Conservation (phyloP, 2,329 filamentous ascomycete species). For the Neofusicoccum ribis region DNA sequence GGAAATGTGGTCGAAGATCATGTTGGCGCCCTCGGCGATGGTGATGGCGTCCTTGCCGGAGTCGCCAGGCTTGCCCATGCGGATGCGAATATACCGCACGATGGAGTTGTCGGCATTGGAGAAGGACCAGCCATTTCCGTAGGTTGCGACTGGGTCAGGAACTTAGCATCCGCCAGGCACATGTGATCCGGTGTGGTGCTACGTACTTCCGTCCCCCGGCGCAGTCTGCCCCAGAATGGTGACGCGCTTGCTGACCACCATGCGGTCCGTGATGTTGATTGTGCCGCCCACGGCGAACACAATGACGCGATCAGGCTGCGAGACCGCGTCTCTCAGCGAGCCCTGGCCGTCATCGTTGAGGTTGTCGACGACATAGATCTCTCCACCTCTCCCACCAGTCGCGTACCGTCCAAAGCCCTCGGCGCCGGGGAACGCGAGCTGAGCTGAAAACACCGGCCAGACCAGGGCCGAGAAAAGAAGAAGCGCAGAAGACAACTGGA, state of each 20-base stretch:
- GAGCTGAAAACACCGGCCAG: slow-evolving; percentile 19
- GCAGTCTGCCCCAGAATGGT: slow-evolving; percentile 55
- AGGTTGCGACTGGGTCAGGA: slow-evolving; percentile 47
- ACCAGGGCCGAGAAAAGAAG: slow-evolving; percentile 15
- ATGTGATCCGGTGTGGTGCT: not conserved
- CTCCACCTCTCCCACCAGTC: slow-evolving; percentile 48
- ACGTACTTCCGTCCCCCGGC: slow-evolving; percentile 44
- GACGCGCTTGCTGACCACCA: slow-evolving; percentile 51
- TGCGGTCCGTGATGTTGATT: slow-evolving; percentile 49
- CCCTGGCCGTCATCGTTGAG: slow-evolving; percentile 51
- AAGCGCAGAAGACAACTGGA: not conserved
- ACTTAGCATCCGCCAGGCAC: not conserved
- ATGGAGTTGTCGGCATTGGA: slow-evolving; percentile 56
- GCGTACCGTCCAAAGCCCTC: slow-evolving; percentile 53
- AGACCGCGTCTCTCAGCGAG: slow-evolving; percentile 54
- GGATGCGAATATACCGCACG: slow-evolving; percentile 57
- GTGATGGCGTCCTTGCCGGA: slow-evolving; percentile 56
- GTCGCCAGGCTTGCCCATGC: slow-evolving; percentile 54
- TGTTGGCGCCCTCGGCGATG: slow-evolving; percentile 54
- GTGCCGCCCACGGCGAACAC: slow-evolving; percentile 54
- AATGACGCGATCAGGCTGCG: slow-evolving; percentile 49
- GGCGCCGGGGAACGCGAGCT: slow-evolving; percentile 51
- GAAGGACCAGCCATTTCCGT: slow-evolving; percentile 57
- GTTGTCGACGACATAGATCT: slow-evolving; percentile 52
- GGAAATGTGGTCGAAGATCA: slow-evolving; percentile 59